Percentiles rank a stretch among this genome's conserved stretches.
Evolutionary conservation across 2,329 filamentous ascomycete genomes (phyloP).

Genomic region (Fusarium sp.): DNA sequence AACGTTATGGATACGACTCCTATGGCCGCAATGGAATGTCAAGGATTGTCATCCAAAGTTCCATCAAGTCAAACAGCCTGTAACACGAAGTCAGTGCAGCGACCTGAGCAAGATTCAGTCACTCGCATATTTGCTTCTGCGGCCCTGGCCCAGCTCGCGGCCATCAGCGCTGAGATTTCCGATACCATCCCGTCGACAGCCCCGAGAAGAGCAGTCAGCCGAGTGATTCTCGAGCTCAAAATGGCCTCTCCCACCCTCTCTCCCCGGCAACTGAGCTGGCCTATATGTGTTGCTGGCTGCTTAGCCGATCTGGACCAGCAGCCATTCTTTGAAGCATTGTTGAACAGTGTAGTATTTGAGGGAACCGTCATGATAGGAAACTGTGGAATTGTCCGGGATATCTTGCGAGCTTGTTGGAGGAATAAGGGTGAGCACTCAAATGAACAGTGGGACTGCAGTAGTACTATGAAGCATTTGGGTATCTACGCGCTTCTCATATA

Average conservation of each 20-base stretch:
- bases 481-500: background rate
- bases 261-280: background rate
- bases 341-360: rapidly evolving
- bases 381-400: background rate
- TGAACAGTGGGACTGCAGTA: background rate
- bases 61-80: background rate
- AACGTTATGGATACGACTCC: background rate
- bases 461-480: background rate
- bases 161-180: background rate
- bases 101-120: background rate
- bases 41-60: rapidly evolving
- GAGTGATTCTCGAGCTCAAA: background rate
- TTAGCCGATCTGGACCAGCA: background rate
- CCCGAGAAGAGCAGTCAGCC: background rate
- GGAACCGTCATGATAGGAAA: background rate
- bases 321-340: background rate
- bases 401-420: background rate
- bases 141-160: background rate
- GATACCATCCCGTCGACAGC: rapidly evolving
- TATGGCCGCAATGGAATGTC: background rate
- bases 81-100: background rate
- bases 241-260: background rate
- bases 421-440: background rate
- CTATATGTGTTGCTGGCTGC: background rate
- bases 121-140: background rate